phyloP scores from a whole-genome alignment of 2,329 filamentous ascomycete genomes.

The Trichoderma lentiforme region DNA sequence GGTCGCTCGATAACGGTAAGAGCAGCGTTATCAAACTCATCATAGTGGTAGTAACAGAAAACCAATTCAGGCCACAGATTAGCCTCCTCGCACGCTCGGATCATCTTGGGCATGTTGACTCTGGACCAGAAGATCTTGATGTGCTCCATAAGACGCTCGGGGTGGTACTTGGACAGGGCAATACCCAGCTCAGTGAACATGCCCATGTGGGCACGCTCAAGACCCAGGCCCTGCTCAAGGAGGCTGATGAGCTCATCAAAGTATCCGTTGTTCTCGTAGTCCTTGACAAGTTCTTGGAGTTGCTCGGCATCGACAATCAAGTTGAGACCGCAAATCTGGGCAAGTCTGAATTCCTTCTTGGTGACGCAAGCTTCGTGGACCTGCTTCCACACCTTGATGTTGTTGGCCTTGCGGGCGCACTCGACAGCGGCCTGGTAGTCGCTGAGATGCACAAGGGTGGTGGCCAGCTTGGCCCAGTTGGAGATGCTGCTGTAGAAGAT shows the following conservation, averaged over 20 bases:
- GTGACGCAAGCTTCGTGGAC: slow-evolving; percentile 93
- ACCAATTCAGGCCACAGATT: slow-evolving; percentile 97
- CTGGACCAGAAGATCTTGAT: slow-evolving; percentile 97
- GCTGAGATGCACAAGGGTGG: slow-evolving; percentile 91
- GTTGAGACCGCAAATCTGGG: slow-evolving; percentile 98
- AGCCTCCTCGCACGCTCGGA: slow-evolving; percentile 86
- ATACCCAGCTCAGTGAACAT: slow-evolving; percentile 95
- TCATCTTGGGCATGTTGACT: slow-evolving; percentile 97
- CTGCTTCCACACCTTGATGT: slow-evolving; percentile 98
- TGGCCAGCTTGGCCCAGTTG: slow-evolving; percentile 98
- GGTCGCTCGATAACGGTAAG: slow-evolving; percentile 97
- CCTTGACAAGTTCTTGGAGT: slow-evolving; percentile 84
- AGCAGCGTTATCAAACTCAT: slow-evolving; percentile 96
- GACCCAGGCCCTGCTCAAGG: slow-evolving; percentile 88
- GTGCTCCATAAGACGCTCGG: slow-evolving; percentile 96
- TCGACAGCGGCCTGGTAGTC: slow-evolving; percentile 98
- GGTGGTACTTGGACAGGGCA: slow-evolving; percentile 89
- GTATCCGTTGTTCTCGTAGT: slow-evolving; percentile 96
- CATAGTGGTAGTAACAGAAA: slow-evolving; percentile 97
- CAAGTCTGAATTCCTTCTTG: slow-evolving; percentile 98
- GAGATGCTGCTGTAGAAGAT: slow-evolving; percentile 98
- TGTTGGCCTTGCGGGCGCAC: slow-evolving; percentile 97
- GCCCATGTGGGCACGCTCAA: slow-evolving; percentile 91
- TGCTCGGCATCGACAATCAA: slow-evolving; percentile 97
- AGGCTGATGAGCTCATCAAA: slow-evolving; percentile 96